phyloP scores from a whole-genome alignment of 2,329 filamentous ascomycete genomes.

The Aspergillus pseudotamarii region DNA sequence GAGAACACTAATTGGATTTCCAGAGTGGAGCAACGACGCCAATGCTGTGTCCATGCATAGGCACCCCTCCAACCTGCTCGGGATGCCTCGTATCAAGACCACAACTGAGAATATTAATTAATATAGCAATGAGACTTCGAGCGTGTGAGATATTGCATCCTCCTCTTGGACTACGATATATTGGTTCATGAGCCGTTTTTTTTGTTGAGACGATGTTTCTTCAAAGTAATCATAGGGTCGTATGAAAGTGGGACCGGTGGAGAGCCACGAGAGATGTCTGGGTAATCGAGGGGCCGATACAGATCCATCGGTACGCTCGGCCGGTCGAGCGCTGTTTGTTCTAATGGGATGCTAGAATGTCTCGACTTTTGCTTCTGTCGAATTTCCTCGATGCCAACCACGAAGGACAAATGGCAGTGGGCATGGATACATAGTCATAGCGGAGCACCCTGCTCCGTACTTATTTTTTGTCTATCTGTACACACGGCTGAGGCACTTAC shows the following conservation, averaged over 20 bases:
- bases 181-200: background rate
- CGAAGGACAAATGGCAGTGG: background rate
- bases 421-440: background rate
- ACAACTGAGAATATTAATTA: background rate
- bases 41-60: background rate
- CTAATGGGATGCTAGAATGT: background rate
- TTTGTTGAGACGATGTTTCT: background rate
- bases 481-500: background rate
- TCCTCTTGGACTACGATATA: no score
- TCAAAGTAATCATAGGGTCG: background rate
- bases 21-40: background rate
- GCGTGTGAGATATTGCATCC: background rate
- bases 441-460: conserved; percentile 6
- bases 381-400: background rate
- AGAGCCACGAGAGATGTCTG: background rate
- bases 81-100: background rate
- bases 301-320: background rate
- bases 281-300: background rate
- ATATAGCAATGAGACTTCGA: background rate
- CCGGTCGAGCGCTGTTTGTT: background rate
- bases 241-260: background rate
- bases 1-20: background rate
- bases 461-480: background rate
- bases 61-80: background rate
- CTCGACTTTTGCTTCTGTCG: background rate